Conservation (phyloP, 192 early-diverging fungal genomes). For the Rhizoclosmatium sp. region DNA sequence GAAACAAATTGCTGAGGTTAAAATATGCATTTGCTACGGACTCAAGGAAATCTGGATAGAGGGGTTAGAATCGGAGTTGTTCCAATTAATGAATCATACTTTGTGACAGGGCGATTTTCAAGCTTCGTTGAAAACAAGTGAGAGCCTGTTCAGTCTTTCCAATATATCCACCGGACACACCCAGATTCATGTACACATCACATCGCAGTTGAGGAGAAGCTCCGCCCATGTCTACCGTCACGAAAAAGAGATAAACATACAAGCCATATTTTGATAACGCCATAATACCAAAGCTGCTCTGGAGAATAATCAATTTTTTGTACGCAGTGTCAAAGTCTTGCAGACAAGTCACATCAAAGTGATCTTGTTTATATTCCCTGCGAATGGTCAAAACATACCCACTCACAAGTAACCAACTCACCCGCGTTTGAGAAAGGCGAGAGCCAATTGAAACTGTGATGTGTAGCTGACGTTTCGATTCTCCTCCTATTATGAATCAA, state of each 20-base stretch:
- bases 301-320: constrained; percentile 1
- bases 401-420: neutral
- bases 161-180: constrained; percentile 3
- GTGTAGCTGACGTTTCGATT: constrained; percentile 2
- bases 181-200: constrained; percentile 28
- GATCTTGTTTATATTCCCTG: constrained; percentile 23
- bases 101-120: constrained; percentile 1
- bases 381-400: neutral
- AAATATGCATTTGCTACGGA: constrained; percentile 7
- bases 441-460: constrained; percentile 15
- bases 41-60: neutral
- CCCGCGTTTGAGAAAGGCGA: constrained; percentile 24
- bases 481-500: neutral
- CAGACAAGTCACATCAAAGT: neutral
- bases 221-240: neutral
- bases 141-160: neutral
- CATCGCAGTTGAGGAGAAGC: neutral
- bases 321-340: constrained; percentile 9
- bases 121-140: constrained; percentile 1
- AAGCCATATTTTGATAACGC: neutral
- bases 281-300: neutral
- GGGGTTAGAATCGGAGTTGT: neutral
- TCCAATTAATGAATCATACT: neutral
- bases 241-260: neutral
- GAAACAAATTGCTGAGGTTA: constrained; percentile 12